Percentiles rank a stretch among this genome's conserved stretches.
Conservation (phyloP, 495 filamentous ascomycete genomes). For the Apiosordaria backusii region DNA sequence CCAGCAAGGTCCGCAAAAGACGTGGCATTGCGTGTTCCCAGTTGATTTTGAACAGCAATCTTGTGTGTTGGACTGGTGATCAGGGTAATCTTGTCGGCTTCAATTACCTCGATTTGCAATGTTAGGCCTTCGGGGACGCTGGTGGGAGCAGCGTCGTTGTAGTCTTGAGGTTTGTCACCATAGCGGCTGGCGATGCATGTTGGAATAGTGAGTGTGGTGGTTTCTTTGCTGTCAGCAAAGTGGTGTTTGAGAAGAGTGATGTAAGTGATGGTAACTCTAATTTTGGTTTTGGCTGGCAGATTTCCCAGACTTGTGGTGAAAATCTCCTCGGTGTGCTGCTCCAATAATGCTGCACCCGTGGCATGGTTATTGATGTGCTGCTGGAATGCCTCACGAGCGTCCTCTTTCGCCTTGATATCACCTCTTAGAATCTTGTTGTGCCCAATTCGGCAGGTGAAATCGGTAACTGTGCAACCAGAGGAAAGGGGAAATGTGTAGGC, state of each 20-base stretch:
- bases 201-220: slow-evolving; percentile 16
- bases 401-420: slow-evolving; percentile 14
- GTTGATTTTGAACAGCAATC: slow-evolving; percentile 5
- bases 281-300: slow-evolving; percentile 13
- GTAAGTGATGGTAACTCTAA: slow-evolving; percentile 17
- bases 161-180: slow-evolving; percentile 15
- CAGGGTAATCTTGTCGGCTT: slow-evolving; percentile 10
- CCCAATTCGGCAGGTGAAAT: slow-evolving; percentile 16
- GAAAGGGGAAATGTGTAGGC: slow-evolving; percentile 22
- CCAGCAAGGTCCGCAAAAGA: slow-evolving; percentile 20
- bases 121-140: slow-evolving; percentile 8
- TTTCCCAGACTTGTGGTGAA: slow-evolving; percentile 23
- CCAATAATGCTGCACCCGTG: slow-evolving; percentile 14
- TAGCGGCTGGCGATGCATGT: slow-evolving; percentile 20
- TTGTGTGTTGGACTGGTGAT: slow-evolving; percentile 11
- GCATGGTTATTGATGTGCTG: slow-evolving; percentile 8
- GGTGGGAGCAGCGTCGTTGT: slow-evolving; percentile 9
- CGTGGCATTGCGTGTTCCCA: slow-evolving; percentile 4
- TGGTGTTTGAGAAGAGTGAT: slow-evolving; percentile 20
- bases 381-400: slow-evolving; percentile 18
- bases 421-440: slow-evolving; percentile 15
- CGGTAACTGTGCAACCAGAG: slow-evolving; percentile 18
- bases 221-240: slow-evolving; percentile 8
- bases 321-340: slow-evolving; percentile 21
- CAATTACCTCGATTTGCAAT: slow-evolving; percentile 11